Percentiles rank a stretch among this genome's conserved stretches.
Evolutionary conservation across 805 yeast genomes (phyloP).

Genomic region (Starmerella ratchasimensis): DNA sequence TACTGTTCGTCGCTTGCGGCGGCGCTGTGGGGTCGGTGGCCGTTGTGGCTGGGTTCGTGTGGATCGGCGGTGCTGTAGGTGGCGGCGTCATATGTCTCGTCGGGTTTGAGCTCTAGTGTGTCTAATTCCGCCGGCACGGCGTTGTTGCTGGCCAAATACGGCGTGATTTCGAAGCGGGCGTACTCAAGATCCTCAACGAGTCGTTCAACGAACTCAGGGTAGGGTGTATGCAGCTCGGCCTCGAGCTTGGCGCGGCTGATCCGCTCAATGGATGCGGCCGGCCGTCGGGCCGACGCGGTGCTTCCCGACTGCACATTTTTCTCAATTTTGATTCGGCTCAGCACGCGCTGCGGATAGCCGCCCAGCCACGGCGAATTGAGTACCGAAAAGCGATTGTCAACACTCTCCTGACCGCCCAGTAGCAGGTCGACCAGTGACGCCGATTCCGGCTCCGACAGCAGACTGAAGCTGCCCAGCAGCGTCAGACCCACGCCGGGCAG

Average conservation of each 20-base stretch:
- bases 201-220: conserved; percentile 6
- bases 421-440: not conserved
- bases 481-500: conserved; percentile 13
- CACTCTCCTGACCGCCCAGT: not conserved
- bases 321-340: conserved; percentile 6
- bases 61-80: no score
- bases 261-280: conserved; percentile 3
- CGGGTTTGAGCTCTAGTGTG: no score
- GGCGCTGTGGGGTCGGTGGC: no score
- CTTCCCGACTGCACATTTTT: conserved; percentile 1
- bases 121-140: not conserved
- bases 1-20: no score
- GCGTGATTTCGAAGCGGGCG: conserved; percentile 2
- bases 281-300: no score
- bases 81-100: no score
- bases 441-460: not conserved
- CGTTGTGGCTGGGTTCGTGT: no score
- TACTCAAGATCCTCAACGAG: conserved; percentile 9
- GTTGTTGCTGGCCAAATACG: conserved; percentile 7
- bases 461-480: conserved; percentile 14
- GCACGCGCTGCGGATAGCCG: conserved; percentile 12
- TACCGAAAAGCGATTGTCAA: not conserved
- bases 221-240: not conserved
- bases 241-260: conserved; percentile 5
- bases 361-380: conserved; percentile 16